Evolutionary conservation across 225 moss, liverwort and hornwort genomes (phyloP), one percentile per base, ranked within the genome.

Genomic region (Straminergon stramineum): DNA sequence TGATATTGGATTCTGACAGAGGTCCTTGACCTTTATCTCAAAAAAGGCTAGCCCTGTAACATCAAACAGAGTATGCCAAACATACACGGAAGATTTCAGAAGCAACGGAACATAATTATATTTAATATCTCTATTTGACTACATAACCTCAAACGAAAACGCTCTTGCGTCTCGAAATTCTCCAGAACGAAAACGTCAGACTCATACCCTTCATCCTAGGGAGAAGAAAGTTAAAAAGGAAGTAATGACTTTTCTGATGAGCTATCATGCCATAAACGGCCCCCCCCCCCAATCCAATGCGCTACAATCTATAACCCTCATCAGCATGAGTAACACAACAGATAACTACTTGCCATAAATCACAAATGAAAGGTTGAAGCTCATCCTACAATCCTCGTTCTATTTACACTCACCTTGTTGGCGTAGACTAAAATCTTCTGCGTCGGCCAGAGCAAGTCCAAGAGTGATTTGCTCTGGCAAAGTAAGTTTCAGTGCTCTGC

Each of bases 361-460:
- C 28, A 83, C 37, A 84, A 87, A 51, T 84, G 27, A 85, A 75
- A 83, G 64, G 35, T 45, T 37, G 18, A 79, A 19, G 35, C 84
- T 88, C 89, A 79, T 61, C 87, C 69, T 70, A 52, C 65, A 84
- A 85, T 68, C 61, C 75, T 69, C 84, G 80, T 85, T 79, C 43
- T 61, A 73, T 43, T 79, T 32, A 79, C 70, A 89, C 86, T 89
- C 89, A 97, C 99, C 96, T 91, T 96, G 97, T 86, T 96, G 96
- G 37, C 96, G 96, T 91, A 89, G 90, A 90, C 91, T 97, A 88
- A 94, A 86, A 82, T 99, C 96, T 84, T 97, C 96, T 65, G 99
- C 97, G 84, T 97, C 94, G 89, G 93, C 48, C 90, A 97, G 92
- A 79, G 99, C 99, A 86, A 99, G 92, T 76, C 96, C 99, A 91